Conservation (phyloP, 129 eudicot species). For the Tagetes patula region DNA sequence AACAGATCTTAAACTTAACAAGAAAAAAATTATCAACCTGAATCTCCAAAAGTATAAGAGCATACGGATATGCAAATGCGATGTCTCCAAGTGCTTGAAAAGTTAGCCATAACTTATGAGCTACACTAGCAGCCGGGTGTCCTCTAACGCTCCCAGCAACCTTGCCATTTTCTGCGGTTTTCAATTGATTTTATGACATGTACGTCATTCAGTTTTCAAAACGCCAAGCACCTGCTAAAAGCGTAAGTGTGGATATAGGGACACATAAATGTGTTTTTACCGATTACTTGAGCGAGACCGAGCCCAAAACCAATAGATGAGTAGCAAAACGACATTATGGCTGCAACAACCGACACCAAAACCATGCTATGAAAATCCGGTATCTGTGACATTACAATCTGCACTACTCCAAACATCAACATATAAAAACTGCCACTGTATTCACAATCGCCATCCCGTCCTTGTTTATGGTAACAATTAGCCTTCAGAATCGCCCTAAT, state of each 20-base stretch:
- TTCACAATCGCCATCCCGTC: conserved; percentile 46
- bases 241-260: background rate
- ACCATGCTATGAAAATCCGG: conserved; percentile 74
- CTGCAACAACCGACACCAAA: conserved; percentile 60
- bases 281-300: conserved; percentile 52
- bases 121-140: conserved; percentile 35
- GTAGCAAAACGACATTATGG: conserved; percentile 67
- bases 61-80: conserved; percentile 77
- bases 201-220: background rate
- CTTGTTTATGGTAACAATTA: conserved; percentile 55
- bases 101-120: conserved; percentile 64
- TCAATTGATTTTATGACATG: conserved; percentile 5
- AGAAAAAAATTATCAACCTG: conserved; percentile 49
- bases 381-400: conserved; percentile 59
- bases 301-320: conserved; percentile 62
- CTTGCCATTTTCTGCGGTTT: conserved; percentile 44
- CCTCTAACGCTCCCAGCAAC: conserved; percentile 51
- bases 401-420: conserved; percentile 55
- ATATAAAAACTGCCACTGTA: conserved; percentile 40
- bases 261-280: conserved; percentile 8
- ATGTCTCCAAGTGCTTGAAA: conserved; percentile 81
- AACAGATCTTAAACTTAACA: background rate
- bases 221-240: background rate
- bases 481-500: conserved; percentile 59
- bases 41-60: conserved; percentile 76